Percentiles rank a stretch among this genome's conserved stretches.
These are phyloP conservation scores for Eleusine indica DNA, from an alignment of 176 grass and related monocot genomes.

Conservation along the genomic window DNA sequence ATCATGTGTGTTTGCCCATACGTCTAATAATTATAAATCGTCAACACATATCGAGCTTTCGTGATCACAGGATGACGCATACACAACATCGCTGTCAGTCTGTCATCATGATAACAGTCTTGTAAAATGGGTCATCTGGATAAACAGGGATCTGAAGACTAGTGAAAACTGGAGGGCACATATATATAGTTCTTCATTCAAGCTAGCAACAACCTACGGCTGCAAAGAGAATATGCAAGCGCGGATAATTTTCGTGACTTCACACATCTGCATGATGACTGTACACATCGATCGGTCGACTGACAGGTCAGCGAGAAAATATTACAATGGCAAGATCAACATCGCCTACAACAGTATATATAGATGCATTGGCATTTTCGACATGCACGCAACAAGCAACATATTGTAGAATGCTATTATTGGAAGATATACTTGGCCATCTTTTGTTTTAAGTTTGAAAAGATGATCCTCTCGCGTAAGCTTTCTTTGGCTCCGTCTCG, in stretches of 20 bases:
- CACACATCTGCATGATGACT: too few species aligned
- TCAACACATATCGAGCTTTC: not conserved
- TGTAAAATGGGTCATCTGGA: not conserved
- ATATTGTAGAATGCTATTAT: not conserved
- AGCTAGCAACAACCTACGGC: too few species aligned
- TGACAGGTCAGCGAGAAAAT: too few species aligned
- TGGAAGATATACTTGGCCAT: constrained; percentile 30
- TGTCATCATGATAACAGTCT: not conserved
- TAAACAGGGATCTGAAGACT: not conserved
- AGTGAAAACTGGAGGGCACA: too few species aligned
- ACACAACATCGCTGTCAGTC: not conserved
- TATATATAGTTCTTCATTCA: too few species aligned
- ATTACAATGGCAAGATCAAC: not conserved
- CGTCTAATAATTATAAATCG: too few species aligned
- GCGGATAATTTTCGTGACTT: too few species aligned
- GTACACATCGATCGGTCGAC: too few species aligned
- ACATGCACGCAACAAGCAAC: constrained; percentile 13
- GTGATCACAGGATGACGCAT: not conserved
- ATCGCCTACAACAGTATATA: not conserved
- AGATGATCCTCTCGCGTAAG: not conserved
- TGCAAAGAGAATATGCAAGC: too few species aligned
- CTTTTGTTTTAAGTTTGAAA: constrained; percentile 22
- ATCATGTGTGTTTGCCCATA: too few species aligned
- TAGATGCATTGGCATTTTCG: not conserved
- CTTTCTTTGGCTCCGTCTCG: not conserved